Conservation (phyloP, 495 filamentous ascomycete genomes). For the Bacidia gigantensis region DNA sequence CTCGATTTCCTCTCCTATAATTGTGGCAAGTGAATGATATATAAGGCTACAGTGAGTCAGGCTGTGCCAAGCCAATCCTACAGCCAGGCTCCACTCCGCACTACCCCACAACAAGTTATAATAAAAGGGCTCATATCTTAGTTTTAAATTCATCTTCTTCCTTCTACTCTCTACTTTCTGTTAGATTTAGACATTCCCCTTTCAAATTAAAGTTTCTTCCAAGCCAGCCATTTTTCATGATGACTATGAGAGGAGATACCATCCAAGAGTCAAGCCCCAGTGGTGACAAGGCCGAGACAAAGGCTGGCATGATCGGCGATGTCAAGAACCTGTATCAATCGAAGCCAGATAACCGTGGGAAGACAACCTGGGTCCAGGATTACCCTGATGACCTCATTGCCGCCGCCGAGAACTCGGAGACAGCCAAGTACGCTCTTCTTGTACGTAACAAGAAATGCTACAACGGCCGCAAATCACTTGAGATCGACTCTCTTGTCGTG, state of each 20-base stretch:
- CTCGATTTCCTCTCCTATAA: neutral
- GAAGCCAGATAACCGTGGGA: constrained; percentile 16
- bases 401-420: constrained; percentile 37
- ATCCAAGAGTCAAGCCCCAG: neutral
- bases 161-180: neutral
- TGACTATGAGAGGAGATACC: neutral
- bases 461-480: constrained; percentile 41
- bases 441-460: constrained; percentile 42
- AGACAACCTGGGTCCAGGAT: constrained; percentile 23
- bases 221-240: neutral
- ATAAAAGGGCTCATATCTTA: neutral
- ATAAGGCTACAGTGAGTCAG: neutral
- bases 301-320: constrained; percentile 15
- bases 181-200: too few relatives aligned
- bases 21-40: neutral
- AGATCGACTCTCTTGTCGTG: constrained; percentile 48
- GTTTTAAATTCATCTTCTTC: neutral
- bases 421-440: constrained; percentile 38
- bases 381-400: constrained; percentile 32
- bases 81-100: neutral
- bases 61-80: constrained; percentile 1
- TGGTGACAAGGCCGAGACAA: neutral
- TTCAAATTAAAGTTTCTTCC: too few relatives aligned
- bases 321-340: constrained; percentile 24
- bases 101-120: neutral